phyloP scores from a whole-genome alignment of 345 rosid species.

The Jatropha curcas region DNA sequence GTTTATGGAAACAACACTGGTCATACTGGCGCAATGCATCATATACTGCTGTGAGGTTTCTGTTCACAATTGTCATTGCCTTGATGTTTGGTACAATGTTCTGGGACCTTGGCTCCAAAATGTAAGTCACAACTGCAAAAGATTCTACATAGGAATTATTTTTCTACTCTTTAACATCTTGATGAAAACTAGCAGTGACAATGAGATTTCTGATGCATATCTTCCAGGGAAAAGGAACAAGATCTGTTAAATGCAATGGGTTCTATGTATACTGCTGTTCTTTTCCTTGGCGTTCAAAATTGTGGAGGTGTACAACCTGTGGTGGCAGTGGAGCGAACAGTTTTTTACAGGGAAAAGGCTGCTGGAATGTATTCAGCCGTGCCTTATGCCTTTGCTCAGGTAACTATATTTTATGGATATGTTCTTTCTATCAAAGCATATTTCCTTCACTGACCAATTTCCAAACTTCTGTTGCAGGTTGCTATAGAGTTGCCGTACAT shows the following conservation, averaged over 20 bases:
- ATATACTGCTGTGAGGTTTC: constrained; percentile 39
- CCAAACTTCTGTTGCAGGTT: background rate
- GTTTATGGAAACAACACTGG: constrained; percentile 55
- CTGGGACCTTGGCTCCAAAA: constrained; percentile 21
- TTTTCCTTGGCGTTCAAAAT: constrained; percentile 6
- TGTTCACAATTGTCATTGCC: constrained; percentile 26
- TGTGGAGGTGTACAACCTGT: background rate
- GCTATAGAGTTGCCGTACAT: background rate
- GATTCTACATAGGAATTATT: too few relatives aligned
- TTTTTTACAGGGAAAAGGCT: constrained; percentile 8
- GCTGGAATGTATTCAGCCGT: constrained; percentile 10
- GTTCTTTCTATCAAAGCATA: background rate
- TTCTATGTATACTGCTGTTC: constrained; percentile 4
- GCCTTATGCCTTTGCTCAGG: constrained; percentile 3
- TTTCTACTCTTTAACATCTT: too few relatives aligned
- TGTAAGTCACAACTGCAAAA: background rate
- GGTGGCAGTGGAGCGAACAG: background rate
- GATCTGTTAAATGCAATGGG: constrained; percentile 5
- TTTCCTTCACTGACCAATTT: background rate
- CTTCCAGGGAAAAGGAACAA: background rate
- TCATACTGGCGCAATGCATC: constrained; percentile 63
- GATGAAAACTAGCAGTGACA: too few relatives aligned
- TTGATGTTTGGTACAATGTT: constrained; percentile 24
- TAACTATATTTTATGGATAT: background rate
- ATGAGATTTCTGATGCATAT: too few relatives aligned